Evolutionary conservation across 345 rosid species (phyloP).

Genomic region (Sisymbrium irio): DNA sequence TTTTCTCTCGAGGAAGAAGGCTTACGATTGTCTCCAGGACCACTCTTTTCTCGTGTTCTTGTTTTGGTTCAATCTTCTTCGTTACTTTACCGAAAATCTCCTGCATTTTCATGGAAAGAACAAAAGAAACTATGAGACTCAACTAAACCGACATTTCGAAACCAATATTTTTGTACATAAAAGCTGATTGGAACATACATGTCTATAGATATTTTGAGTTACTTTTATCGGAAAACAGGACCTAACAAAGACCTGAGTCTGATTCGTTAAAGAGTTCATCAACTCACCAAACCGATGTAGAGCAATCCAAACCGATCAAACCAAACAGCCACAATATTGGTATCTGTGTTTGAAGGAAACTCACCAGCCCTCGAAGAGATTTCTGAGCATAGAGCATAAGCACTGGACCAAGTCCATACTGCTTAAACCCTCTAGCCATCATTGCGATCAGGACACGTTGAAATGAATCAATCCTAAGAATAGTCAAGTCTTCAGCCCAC

Average conservation of each 20-base stretch:
- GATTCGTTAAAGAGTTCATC: too few relatives aligned
- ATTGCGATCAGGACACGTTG: conserved; percentile 79
- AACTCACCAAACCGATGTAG: too few relatives aligned
- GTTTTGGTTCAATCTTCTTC: conserved; percentile 70
- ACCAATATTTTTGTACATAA: too few relatives aligned
- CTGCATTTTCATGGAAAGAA: conserved; percentile 41
- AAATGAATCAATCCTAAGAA: conserved; percentile 74
- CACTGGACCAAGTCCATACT: conserved; percentile 80
- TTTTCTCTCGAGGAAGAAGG: conserved; percentile 79
- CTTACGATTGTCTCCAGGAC: conserved; percentile 83
- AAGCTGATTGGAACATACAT: too few relatives aligned
- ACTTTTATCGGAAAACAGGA: too few relatives aligned
- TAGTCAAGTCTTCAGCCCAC: conserved; percentile 94
- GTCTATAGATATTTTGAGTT: too few relatives aligned
- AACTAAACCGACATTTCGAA: too few relatives aligned
- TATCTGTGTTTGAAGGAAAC: conserved; percentile 32
- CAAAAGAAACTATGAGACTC: too few relatives aligned
- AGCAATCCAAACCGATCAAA: background rate
- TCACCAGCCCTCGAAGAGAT: conserved; percentile 94
- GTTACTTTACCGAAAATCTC: conserved; percentile 74
- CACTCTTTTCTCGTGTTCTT: conserved; percentile 89
- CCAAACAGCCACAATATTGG: background rate
- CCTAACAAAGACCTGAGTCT: too few relatives aligned
- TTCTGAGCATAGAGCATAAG: conserved; percentile 95
- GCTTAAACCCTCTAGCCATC: conserved; percentile 85